Evolutionary conservation across 768 basidiomycete species (phyloP), one percentile per base, ranked within the genome.

Genomic region (button mushroom (Agaricus bisporus)): DNA sequence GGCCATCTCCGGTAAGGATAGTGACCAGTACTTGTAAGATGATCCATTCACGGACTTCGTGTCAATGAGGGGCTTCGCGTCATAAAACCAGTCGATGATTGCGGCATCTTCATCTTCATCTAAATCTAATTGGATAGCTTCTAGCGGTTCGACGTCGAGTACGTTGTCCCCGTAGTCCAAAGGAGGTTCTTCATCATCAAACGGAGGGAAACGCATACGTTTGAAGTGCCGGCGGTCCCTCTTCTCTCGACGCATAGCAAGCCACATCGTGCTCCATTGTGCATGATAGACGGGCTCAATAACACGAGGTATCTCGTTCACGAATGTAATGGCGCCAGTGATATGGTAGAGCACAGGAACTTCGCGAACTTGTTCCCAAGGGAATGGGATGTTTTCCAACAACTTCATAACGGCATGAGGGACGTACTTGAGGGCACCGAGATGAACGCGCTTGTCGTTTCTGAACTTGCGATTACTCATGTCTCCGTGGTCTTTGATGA

Each of bases 251-350:
- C 97, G 80, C 97, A 99, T 99, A 10, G 97, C 95, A 43, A 99
- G 76, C 97, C 97, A 99, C 97, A 99, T 99, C 5, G 91, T 90
- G 66, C 92, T 95, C 97, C 97, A 99, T 64, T 98, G 97, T 1
- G 97, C 93, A 68, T 99, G 97, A 70, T 97, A 98, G 9, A 99
- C 82, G 5, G 97, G 97, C 68, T 98, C 97, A 57, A 98, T 89
- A 60, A 99, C 83, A 44, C 92, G 87, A 41, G 97, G 97, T 37
- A 98, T 88, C 69, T 98, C 94, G 73, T 98, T 98, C 60, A 99
- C 97, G 64, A 99, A 99, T 2, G 97, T 98, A 71, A 99, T 99
- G 38, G 97, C 97, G 59, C 97, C 97, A 8, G 97, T 98, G 64
- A 99, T 95, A 68, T 99, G 97, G 70, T 99, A 99, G 54, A 99